A percentile compares a stretch with the other conserved stretches of the same genome.
These are phyloP conservation scores for Arabidopsis suecica DNA, from an alignment of 345 rosid genomes.

Conservation along the genomic window DNA sequence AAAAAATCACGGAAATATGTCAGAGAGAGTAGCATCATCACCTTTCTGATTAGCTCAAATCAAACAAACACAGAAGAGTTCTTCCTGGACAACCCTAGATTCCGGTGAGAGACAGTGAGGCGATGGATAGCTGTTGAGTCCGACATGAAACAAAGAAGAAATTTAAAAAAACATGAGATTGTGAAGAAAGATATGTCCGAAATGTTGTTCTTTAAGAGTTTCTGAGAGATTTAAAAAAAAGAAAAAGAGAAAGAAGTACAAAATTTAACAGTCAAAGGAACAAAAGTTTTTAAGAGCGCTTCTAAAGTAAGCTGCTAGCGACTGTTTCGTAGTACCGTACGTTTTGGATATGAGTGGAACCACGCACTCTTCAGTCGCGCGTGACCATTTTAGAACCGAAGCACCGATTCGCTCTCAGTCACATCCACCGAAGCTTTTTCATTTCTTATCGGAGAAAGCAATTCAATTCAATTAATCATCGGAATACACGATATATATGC, in stretches of 20 bases:
- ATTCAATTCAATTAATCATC: too few relatives aligned
- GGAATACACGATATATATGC: too few relatives aligned
- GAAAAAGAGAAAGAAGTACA: neutral
- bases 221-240: neutral
- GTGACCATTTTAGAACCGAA: constrained; percentile 2
- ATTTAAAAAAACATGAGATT: too few relatives aligned
- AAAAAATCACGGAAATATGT: neutral
- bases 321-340: constrained; percentile 21
- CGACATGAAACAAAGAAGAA: too few relatives aligned
- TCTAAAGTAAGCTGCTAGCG: neutral
- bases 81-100: neutral
- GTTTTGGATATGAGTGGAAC: constrained; percentile 1
- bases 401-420: constrained; percentile 37
- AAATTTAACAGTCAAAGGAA: constrained; percentile 15
- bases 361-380: neutral
- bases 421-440: constrained; percentile 11
- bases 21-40: constrained; percentile 1
- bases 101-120: neutral
- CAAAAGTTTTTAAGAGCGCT: constrained; percentile 15
- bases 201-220: neutral
- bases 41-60: neutral
- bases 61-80: neutral
- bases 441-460: neutral
- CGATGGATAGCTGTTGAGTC: too few relatives aligned
- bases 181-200: neutral